Evolutionary conservation across 768 basidiomycete species (phyloP).

Genomic region (Mycena maculata): DNA sequence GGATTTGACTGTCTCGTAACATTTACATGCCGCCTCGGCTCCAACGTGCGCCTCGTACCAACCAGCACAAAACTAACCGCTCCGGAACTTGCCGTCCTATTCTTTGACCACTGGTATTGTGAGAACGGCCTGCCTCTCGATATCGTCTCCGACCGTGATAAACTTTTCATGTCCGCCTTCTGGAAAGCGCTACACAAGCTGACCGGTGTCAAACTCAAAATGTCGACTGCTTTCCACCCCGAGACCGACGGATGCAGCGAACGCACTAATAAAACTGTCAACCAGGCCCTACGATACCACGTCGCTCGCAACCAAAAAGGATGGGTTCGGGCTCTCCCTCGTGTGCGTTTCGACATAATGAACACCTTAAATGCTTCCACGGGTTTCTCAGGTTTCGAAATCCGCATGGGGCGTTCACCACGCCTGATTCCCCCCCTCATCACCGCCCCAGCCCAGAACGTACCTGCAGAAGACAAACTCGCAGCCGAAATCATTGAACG

Average conservation of each 20-base stretch:
- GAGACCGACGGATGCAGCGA: slow-evolving; percentile 6
- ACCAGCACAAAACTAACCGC: neutral
- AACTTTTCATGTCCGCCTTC: slow-evolving; percentile 1
- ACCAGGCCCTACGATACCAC: slow-evolving; percentile 34
- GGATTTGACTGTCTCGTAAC: slow-evolving; percentile 40
- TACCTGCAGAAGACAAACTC: neutral
- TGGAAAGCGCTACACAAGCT: slow-evolving; percentile 16
- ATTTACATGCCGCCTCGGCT: slow-evolving; percentile 10
- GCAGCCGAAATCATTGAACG: neutral
- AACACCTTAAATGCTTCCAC: slow-evolving; percentile 36
- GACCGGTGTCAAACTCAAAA: slow-evolving; percentile 15
- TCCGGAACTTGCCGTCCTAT: neutral
- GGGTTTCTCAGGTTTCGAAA: slow-evolving; percentile 39
- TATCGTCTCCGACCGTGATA: slow-evolving; percentile 12
- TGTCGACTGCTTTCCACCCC: slow-evolving; percentile 11
- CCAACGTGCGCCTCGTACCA: slow-evolving; percentile 33
- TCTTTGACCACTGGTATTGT: slow-evolving; percentile 22
- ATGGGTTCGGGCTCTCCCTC: slow-evolving; percentile 39
- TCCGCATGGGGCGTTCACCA: slow-evolving; percentile 35
- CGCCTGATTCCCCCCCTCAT: slow-evolving; percentile 34
- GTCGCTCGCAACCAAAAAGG: slow-evolving; percentile 37
- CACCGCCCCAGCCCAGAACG: neutral
- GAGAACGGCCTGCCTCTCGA: slow-evolving; percentile 11
- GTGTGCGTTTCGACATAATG: slow-evolving; percentile 40
- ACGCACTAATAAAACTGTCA: slow-evolving; percentile 29